Base-by-base conservation (phyloP, 2,329 filamentous ascomycete species). In the Hyphodiscus sp. region DNA sequence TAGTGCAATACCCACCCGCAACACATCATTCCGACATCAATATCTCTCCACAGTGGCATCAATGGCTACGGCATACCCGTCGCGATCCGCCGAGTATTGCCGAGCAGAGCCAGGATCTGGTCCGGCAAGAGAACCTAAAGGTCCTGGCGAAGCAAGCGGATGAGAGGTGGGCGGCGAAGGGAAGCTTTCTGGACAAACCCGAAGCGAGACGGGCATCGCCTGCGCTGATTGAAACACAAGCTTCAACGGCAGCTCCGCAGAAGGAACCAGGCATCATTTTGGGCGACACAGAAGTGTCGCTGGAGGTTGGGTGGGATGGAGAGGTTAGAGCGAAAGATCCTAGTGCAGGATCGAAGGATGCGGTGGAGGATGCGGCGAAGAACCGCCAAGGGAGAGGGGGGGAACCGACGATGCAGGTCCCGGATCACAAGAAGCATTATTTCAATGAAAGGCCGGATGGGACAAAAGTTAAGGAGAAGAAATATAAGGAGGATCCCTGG, bases 21-120 rank as follows among this genome's bases (percentile, higher is more conserved):
- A 75, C 76, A 2, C 79, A 81, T 66, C 73, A 74, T 63, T 78
- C 74, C 61, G 75, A 80, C 33, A 76, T 85, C 51, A 60, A 63
- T 13, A 81, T 86, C 55, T 72, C 77, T 49, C 82, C 83, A 11
- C 74, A 76, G 58, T 87, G 83, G 83, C 82, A 86, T 69, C 82
- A 86, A 64, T 87, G 83, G 83, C 74, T 87, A 47, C 80, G 83
- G 16, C 75, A 86, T 67, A 80, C 77, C 45, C 78, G 83, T 19
- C 56, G 64, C 2, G 66, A 76, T 0, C 72, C 83, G 1, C 83
- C 83, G 0, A 76, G 72, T 1, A 67, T 86, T 11, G 68, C 70
- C 1, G 83, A 87, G 67, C 81, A 85, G 67, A 63, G 70, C 7
- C 67, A 65, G 33, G 83, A 87, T 50, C 65, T 80, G 1, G 63